Conservation (phyloP, 2,329 filamentous ascomycete genomes). For the Domatiomyces globalis region DNA sequence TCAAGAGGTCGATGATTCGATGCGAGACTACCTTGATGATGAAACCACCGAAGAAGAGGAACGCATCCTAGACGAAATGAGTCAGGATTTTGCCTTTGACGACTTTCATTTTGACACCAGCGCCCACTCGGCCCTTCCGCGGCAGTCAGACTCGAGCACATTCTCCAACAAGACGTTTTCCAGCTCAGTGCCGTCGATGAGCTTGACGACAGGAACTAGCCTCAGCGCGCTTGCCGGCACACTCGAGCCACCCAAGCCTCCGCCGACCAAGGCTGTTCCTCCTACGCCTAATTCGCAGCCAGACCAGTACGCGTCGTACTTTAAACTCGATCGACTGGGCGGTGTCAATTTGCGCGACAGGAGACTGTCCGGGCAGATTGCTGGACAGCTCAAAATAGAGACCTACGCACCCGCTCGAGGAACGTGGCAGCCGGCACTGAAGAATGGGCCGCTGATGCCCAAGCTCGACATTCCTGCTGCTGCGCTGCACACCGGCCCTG, state of each 20-base stretch:
- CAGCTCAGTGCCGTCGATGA: slow-evolving; percentile 61
- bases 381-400: slow-evolving; percentile 79
- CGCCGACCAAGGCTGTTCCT: slow-evolving; percentile 9
- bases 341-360: slow-evolving; percentile 51
- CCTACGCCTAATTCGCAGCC: neutral
- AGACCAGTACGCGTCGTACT: no score
- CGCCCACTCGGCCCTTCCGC: slow-evolving; percentile 53
- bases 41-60: slow-evolving; percentile 61
- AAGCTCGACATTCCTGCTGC: slow-evolving; percentile 10
- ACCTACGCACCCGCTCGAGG: slow-evolving; percentile 32
- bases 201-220: slow-evolving; percentile 51
- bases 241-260: slow-evolving; percentile 14
- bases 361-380: slow-evolving; percentile 64
- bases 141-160: slow-evolving; percentile 61
- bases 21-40: slow-evolving; percentile 39
- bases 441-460: slow-evolving; percentile 1
- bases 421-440: neutral
- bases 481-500: slow-evolving; percentile 4
- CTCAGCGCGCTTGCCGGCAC: slow-evolving; percentile 62
- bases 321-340: neutral
- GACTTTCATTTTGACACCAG: slow-evolving; percentile 64
- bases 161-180: slow-evolving; percentile 63
- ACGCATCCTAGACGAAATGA: slow-evolving; percentile 73
- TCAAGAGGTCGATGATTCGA: slow-evolving; percentile 21
- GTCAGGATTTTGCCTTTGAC: slow-evolving; percentile 65